A percentile compares a stretch with the other conserved stretches of the same genome.
phyloP scores from a whole-genome alignment of 306 rosid species.

The Macrotyloma uniflorum region DNA sequence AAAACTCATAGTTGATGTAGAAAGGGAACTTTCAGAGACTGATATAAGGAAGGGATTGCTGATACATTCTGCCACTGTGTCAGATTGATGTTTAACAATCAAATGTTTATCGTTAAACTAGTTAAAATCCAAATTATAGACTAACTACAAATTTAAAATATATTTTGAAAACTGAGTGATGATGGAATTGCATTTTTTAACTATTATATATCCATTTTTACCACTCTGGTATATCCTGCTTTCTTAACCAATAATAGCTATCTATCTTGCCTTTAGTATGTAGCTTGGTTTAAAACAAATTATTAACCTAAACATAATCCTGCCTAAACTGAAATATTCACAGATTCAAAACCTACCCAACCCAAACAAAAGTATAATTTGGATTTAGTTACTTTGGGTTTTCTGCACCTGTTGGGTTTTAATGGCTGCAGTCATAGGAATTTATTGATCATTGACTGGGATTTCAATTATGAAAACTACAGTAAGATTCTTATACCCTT shows the following conservation, averaged over 20 bases:
- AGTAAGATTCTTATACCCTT: background rate
- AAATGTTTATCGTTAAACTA: background rate
- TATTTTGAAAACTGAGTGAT: background rate
- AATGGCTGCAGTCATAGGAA: background rate
- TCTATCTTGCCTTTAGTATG: background rate
- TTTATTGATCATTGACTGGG: background rate
- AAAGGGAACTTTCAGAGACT: no score
- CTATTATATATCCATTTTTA: background rate
- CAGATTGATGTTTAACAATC: background rate
- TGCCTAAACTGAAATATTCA: background rate
- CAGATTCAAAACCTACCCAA: background rate
- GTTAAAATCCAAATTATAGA: background rate
- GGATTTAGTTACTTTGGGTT: background rate
- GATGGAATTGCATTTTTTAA: background rate
- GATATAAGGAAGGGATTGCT: background rate
- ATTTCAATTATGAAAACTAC: background rate
- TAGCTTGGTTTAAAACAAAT: background rate
- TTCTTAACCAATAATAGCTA: background rate
- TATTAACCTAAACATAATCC: background rate
- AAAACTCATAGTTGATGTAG: background rate
- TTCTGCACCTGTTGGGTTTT: slow-evolving; percentile 6
- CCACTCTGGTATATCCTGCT: background rate
- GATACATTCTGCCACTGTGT: background rate
- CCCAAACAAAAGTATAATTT: background rate
- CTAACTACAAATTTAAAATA: background rate